Conservation (phyloP, 495 filamentous ascomycete species). For the Trichodelitschia bisporula region DNA sequence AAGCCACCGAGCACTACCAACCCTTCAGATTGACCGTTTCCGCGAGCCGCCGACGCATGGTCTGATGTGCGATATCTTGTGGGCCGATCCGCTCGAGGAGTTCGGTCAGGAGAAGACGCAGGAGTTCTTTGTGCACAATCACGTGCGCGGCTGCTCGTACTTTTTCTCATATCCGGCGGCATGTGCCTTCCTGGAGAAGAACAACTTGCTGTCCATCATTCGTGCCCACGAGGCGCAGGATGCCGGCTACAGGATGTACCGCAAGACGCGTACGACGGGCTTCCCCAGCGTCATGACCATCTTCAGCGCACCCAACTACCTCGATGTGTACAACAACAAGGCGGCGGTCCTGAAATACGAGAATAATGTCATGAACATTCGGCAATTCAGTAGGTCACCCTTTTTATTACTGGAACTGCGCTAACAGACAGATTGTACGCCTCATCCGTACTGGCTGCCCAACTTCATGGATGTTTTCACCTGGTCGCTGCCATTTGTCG, state of each 20-base stretch:
- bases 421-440: constrained; percentile 47
- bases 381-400: constrained; percentile 64
- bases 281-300: constrained; percentile 99
- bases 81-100: constrained; percentile 97
- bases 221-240: constrained; percentile 98
- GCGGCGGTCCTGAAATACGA: constrained; percentile 96
- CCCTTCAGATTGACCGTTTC: constrained; percentile 75
- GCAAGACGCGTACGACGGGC: constrained; percentile 90
- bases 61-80: constrained; percentile 96
- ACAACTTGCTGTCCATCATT: constrained; percentile 92
- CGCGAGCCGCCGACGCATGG: constrained; percentile 91
- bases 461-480: constrained; percentile 99
- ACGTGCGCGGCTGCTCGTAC: constrained; percentile 94
- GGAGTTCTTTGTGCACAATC: constrained; percentile 94
- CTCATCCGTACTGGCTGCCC: constrained; percentile 95
- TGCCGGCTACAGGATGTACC: constrained; percentile 96
- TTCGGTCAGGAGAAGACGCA: constrained; percentile 96
- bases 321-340: constrained; percentile 99
- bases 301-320: constrained; percentile 94
- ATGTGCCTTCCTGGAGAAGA: constrained; percentile 94
- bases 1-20: too few relatives aligned
- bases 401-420: neutral
- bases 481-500: constrained; percentile 95
- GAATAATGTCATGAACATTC: constrained; percentile 99
- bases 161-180: constrained; percentile 99